phyloP scores from a whole-genome alignment of 768 basidiomycete genomes.

The Strobilomyces echinocephalus region DNA sequence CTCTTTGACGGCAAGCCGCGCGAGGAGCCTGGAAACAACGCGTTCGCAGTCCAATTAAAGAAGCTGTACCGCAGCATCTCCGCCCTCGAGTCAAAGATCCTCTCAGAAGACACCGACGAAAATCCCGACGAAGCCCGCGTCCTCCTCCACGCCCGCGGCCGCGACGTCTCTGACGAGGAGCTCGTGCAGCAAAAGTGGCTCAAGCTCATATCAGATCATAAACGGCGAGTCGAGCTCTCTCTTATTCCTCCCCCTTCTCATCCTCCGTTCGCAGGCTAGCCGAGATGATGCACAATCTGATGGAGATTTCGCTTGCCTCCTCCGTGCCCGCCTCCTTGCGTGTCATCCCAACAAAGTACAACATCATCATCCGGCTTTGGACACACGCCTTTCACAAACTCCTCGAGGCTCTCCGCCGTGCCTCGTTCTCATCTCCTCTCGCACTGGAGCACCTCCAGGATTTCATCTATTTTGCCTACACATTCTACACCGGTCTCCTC shows the following conservation, averaged over 20 bases:
- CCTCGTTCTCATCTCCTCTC: slow-evolving; percentile 56
- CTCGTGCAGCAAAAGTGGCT: slow-evolving; percentile 74
- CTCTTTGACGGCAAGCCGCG: slow-evolving; percentile 55
- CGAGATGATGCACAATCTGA: slow-evolving; percentile 84
- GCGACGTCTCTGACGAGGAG: slow-evolving; percentile 45
- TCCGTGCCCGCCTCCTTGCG: slow-evolving; percentile 84
- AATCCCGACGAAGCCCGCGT: slow-evolving; percentile 39
- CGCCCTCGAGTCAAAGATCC: slow-evolving; percentile 69
- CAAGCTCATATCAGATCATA: slow-evolving; percentile 72
- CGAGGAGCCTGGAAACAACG: slow-evolving; percentile 57
- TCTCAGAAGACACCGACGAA: slow-evolving; percentile 56
- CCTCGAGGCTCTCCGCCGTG: slow-evolving; percentile 84
- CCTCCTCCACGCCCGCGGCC: slow-evolving; percentile 31
- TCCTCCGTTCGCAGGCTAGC: slow-evolving; percentile 58
- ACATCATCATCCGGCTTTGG: slow-evolving; percentile 93
- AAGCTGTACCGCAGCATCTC: slow-evolving; percentile 80
- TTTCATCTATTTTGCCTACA: slow-evolving; percentile 93
- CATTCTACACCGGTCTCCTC: slow-evolving; percentile 84
- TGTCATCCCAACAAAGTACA: slow-evolving; percentile 89
- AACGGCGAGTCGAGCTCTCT: slow-evolving; percentile 51
- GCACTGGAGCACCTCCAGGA: slow-evolving; percentile 91
- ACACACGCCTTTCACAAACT: slow-evolving; percentile 85
- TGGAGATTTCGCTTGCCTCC: slow-evolving; percentile 81
- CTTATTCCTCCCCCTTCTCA: slow-evolving; percentile 2
- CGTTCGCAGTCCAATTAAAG: slow-evolving; percentile 73